Evolutionary conservation across 2,329 filamentous ascomycete species (phyloP).

Genomic region (Colletotrichum euphorbiae): DNA sequence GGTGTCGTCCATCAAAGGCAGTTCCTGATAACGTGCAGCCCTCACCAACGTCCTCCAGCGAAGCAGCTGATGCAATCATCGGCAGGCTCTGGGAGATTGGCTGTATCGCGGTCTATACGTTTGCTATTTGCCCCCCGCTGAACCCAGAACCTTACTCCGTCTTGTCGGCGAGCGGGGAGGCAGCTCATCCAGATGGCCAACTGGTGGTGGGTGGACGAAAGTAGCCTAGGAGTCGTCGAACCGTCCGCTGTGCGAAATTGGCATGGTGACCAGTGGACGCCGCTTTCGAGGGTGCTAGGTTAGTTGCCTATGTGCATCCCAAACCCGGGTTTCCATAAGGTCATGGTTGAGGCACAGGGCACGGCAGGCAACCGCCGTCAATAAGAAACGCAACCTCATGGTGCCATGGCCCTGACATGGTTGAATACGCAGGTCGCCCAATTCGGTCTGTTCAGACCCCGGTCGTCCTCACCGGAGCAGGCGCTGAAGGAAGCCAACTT

Average conservation of each 20-base stretch:
- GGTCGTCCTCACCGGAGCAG: neutral
- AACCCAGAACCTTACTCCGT: conserved; percentile 10
- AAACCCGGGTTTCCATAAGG: conserved; percentile 5
- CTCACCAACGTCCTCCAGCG: neutral
- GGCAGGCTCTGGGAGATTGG: neutral
- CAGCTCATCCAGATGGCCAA: conserved; percentile 1
- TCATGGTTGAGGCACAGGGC: conserved; percentile 2
- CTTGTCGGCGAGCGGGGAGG: neutral
- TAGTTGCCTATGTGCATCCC: neutral
- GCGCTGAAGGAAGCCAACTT: conserved; percentile 13
- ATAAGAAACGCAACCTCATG: conserved; percentile 22
- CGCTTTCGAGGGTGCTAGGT: neutral
- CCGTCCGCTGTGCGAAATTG: neutral
- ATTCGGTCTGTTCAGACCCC: conserved; percentile 5
- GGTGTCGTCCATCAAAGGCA: conserved; percentile 22
- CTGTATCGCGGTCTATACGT: too few relatives aligned
- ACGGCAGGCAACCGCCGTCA: conserved; percentile 16
- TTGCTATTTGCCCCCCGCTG: neutral
- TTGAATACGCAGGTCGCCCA: conserved; percentile 32
- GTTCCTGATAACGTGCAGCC: conserved; percentile 1
- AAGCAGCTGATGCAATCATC: neutral
- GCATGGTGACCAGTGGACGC: neutral
- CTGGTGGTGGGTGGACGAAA: neutral
- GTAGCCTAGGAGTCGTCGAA: neutral
- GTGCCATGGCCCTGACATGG: conserved; percentile 32